A percentile compares a stretch with the other conserved stretches of the same genome.
These are phyloP conservation scores for Sutorius australiensis DNA, from an alignment of 768 basidiomycete species.

Conservation along the genomic window DNA sequence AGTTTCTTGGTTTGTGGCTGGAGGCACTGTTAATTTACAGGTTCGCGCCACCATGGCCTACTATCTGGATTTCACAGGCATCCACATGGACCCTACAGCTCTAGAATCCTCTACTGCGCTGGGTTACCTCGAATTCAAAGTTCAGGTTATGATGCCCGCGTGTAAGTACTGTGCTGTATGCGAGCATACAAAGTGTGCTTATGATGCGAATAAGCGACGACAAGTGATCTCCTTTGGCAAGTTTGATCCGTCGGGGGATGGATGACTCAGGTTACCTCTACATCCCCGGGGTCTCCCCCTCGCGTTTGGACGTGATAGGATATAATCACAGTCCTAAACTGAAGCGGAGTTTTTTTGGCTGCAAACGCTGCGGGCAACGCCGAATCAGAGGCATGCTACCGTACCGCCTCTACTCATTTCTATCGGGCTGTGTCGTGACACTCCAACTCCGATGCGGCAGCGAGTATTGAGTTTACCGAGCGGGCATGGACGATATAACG, in stretches of 20 bases:
- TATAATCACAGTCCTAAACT: neutral
- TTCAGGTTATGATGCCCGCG: neutral
- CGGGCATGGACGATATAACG: neutral
- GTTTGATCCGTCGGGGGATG: neutral
- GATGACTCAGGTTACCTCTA: neutral
- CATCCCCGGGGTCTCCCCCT: no score
- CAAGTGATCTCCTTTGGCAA: neutral
- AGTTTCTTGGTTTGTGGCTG: no score
- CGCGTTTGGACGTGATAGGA: neutral
- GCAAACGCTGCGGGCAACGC: neutral
- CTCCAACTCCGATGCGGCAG: no score
- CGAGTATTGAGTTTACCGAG: no score
- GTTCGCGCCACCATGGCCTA: no score
- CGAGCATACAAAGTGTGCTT: neutral
- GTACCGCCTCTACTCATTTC: neutral
- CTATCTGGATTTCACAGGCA: no score
- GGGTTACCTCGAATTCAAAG: neutral
- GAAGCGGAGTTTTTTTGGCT: neutral
- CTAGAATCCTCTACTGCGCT: no score
- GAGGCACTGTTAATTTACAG: no score
- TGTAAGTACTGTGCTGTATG: neutral
- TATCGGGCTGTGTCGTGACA: neutral
- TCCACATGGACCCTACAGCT: no score
- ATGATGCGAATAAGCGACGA: neutral
- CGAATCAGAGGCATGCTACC: neutral